Evolutionary conservation across 371 early-diverging fungal species (phyloP), one percentile per base, ranked within the genome.

Genomic region (Paraphysoderma sedebokerense): DNA sequence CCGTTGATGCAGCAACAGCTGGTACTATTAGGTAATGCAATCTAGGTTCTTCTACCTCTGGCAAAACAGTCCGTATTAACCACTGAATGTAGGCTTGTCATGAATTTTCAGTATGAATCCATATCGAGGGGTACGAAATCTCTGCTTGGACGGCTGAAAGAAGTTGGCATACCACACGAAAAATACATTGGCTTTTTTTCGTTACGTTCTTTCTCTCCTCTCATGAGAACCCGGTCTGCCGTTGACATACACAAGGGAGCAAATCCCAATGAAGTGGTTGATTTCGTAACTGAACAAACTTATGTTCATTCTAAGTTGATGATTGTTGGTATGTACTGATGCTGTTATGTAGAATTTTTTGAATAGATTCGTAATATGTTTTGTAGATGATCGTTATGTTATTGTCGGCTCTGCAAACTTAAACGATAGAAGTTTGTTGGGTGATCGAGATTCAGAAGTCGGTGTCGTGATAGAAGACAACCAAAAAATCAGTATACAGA

Each of bases 261-360:
- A n/a, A 13, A 5, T 7, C 34, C 26, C 11, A 35, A 35, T 33
- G 49, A 62, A 44, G 64, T 60, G 1, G 58, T 60, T 29, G 56
- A 63, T 46, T 72, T 74, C 58, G 81, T 85, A 0, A 81, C 81
- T 5, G 91, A 93, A 58, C 70, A 82, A 41, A 61, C 91, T 32
- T 92, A 93, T 57, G 76, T 92, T 39, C 95, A 93, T 62, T 78
- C 81, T 55, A 93, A 93, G 56, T 53, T 91, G 33, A 74, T 92
- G 77, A 87, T 93, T 54, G 79, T 87, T n/a, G n/a, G n/a, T n/a
- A n/a, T n/a, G n/a, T n/a, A n/a, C n/a, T n/a, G n/a, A n/a, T n/a
- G n/a, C n/a, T n/a, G n/a, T n/a, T n/a, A n/a, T n/a, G n/a, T n/a
- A n/a, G n/a, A n/a, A n/a, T n/a, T n/a, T n/a, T n/a, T n/a, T n/a